Evolutionary conservation across 352 stramenopile species (phyloP), one percentile per base, ranked within the genome.

Genomic region (Pythium phragmitis): DNA sequence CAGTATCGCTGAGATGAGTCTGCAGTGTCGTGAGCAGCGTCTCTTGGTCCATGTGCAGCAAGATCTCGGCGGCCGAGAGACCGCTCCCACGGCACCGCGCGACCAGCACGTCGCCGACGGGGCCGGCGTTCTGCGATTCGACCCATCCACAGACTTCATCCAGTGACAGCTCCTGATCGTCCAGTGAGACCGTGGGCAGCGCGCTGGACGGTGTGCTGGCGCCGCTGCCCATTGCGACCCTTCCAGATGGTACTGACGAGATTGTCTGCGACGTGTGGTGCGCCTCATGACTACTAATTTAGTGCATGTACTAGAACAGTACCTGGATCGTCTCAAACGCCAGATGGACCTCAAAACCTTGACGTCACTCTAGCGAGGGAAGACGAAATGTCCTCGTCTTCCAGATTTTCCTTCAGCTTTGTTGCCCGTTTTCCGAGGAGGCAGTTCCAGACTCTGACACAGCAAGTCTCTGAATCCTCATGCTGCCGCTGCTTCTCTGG

Each of bases 21-120:
- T 70, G 34, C 6, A 72, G 54, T 5, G 65, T 60, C 17, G 65
- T 11, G 11, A 72, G 41, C 33, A 72, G 55, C n/a, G 65, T 68
- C 8, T 74, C 72, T 9, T 73, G 72, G 39, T 79, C 72, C 72
- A 79, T 72, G 49, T 66, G 59, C 0, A 76, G 56, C 34, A 76
- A 39, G 14, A 73, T 34, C 49, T 79, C 65, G 17, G 57, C 39
- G 0, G 59, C 61, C 13, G 65, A 73, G n/a, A 69, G 55, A 0
- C 72, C 69, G 12, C 72, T 75, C 0, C 63, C 54, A 9, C 53
- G 39, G 28, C 70, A 70, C 8, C 39, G 28, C 3, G 23, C 34
- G 11, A 47, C 64, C 0, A 79, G 26, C 13, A 57, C 42, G 0
- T 67, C 41, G 4, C 48, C 52, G 11, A 73, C 60, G 5, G 39